Evolutionary conservation across 2,329 filamentous ascomycete genomes (phyloP), one percentile per base, ranked within the genome.

Genomic region (Arthrobotrys pseudoclavata): DNA sequence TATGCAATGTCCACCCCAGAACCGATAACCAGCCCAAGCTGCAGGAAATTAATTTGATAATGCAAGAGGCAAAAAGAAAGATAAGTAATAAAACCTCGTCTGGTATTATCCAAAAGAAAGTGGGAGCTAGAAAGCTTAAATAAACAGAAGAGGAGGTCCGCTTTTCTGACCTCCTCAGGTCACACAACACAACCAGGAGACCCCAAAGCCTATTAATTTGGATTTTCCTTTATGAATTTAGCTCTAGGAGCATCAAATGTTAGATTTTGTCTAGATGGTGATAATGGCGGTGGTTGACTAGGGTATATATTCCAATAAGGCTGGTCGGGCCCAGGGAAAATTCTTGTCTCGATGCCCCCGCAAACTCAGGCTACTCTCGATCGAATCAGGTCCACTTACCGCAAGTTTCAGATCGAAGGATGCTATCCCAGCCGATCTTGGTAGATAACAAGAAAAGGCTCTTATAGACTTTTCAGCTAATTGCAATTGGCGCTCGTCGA

Each of bases 171-270:
- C 67, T 62, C 37, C 34, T 50, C 42, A 52, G 57, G 71, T 69
- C 50, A 63, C 72, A 76, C 74, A 77, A 77, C 74, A 77, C 74
- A 77, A 77, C 74, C 74, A 77, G 74, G 74, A 77, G 74, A 31
- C 48, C 42, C 74, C 48, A 55, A 47, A 55, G 45, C 31, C 31
- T 42, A 63, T 24, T 29, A 60, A 37, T 69, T 76, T 66, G 45
- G 42, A 61, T 57, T 61, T 69, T 76, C 50, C 60, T 67, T 67
- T 66, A 50, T 53, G 50, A 57, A 69, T 66, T 69, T 76, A 57
- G 63, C 45, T 76, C 48, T 69, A 10, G 24, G 63, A 55, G 50
- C 50, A 24, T 69, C 66, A 69, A 37, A 45, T 69, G 42, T 63
- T 66, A 70, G 57, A 69, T 42, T 69, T 47, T 52, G 66, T 76